phyloP scores from a whole-genome alignment of 331 rosid species.

The Acacia pycnantha region DNA sequence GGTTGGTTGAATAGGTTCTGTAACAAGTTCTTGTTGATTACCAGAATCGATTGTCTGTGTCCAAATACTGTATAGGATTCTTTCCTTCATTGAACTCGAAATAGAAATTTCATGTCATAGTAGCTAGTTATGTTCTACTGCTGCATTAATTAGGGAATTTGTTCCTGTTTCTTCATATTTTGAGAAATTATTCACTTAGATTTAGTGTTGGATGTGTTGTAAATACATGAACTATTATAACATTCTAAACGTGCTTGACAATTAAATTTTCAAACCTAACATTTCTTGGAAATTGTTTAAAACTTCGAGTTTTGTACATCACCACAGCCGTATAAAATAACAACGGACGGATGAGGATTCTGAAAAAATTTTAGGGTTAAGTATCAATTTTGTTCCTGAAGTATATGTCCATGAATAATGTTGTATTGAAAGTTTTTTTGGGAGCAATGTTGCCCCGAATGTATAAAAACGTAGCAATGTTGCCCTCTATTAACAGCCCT shows the following conservation, averaged over 20 bases:
- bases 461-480: no score
- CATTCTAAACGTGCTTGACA: background rate
- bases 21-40: background rate
- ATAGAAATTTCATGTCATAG: background rate
- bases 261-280: background rate
- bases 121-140: background rate
- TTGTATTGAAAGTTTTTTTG: no score
- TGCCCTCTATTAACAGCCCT: no score
- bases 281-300: background rate
- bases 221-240: background rate
- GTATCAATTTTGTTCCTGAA: no score
- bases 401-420: no score
- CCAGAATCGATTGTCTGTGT: background rate
- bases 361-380: no score
- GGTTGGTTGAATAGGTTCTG: background rate
- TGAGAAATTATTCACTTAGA: background rate
- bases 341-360: background rate
- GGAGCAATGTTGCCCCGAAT: no score
- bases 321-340: background rate
- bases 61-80: background rate
- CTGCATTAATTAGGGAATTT: background rate
- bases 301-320: background rate
- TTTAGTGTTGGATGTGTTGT: background rate
- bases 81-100: conserved; percentile 1
- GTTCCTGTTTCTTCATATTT: background rate